Percentiles rank a stretch among this genome's conserved stretches.
Evolutionary conservation across 2,329 filamentous ascomycete genomes (phyloP).

Genomic region (Chaetomiaceae sp.): DNA sequence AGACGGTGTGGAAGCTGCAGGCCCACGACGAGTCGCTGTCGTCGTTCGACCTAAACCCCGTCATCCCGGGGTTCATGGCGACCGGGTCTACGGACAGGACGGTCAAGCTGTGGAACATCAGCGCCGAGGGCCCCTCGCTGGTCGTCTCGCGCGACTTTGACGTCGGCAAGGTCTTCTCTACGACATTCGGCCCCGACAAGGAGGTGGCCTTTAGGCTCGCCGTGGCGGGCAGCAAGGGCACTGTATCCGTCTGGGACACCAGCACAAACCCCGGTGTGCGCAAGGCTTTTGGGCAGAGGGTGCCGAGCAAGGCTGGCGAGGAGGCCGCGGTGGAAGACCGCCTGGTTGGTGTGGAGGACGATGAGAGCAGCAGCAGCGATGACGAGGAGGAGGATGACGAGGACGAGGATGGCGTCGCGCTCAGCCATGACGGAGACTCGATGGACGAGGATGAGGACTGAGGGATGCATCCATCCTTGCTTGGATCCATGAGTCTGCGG

Average conservation of each 20-base stretch:
- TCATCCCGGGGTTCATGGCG: constrained; percentile 86
- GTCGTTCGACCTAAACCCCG: constrained; percentile 84
- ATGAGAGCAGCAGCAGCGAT: constrained; percentile 62
- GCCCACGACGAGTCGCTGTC: constrained; percentile 91
- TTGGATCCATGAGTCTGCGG: not conserved
- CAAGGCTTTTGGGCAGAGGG: constrained; percentile 70
- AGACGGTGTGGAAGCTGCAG: constrained; percentile 90
- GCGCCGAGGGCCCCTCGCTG: constrained; percentile 74
- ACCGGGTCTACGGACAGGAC: constrained; percentile 92
- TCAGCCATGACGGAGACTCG: constrained; percentile 41
- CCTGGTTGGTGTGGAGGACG: constrained; percentile 66
- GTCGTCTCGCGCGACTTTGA: constrained; percentile 88
- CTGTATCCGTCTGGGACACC: constrained; percentile 93
- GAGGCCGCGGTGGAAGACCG: constrained; percentile 67
- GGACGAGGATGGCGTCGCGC: constrained; percentile 34
- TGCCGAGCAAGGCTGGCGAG: constrained; percentile 56
- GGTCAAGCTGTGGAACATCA: constrained; percentile 95
- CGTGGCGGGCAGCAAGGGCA: constrained; percentile 90
- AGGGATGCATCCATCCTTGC: not conserved
- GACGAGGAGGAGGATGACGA: constrained; percentile 52
- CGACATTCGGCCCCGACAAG: constrained; percentile 81
- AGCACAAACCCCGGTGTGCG: constrained; percentile 86
- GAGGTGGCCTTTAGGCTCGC: constrained; percentile 90
- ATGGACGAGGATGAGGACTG: constrained; percentile 16
- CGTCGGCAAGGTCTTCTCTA: constrained; percentile 90